phyloP scores from a whole-genome alignment of 768 basidiomycete genomes.

The Mycena metata region DNA sequence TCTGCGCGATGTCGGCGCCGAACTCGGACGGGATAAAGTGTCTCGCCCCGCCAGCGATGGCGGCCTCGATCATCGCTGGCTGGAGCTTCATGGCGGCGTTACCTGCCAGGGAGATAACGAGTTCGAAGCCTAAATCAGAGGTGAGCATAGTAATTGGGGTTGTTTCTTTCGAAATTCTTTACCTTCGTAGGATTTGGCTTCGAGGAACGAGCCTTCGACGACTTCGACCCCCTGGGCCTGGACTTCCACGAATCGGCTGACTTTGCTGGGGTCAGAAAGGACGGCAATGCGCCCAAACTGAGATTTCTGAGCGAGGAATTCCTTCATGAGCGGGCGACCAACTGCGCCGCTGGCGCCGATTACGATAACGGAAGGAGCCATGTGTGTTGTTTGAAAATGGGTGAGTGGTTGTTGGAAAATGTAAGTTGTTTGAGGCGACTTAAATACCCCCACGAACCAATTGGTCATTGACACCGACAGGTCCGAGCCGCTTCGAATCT shows the following conservation, averaged over 20 bases:
- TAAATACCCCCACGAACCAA: no score
- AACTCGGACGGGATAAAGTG: slow-evolving; percentile 25
- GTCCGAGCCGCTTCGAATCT: no score
- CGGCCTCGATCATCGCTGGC: slow-evolving; percentile 23
- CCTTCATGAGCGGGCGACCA: slow-evolving; percentile 18
- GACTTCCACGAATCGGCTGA: background rate
- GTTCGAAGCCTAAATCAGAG: slow-evolving; percentile 13
- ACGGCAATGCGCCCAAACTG: slow-evolving; percentile 19
- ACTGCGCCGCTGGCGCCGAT: slow-evolving; percentile 18
- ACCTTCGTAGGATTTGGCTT: slow-evolving; percentile 22
- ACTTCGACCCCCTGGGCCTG: slow-evolving; percentile 4
- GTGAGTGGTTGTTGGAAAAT: no score
- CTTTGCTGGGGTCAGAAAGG: slow-evolving; percentile 18
- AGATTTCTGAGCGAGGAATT: slow-evolving; percentile 8
- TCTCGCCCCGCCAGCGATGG: slow-evolving; percentile 21
- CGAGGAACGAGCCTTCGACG: slow-evolving; percentile 19
- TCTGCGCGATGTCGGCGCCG: slow-evolving; percentile 6
- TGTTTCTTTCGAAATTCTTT: no score
- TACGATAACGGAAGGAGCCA: slow-evolving; percentile 21
- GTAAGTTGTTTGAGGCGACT: no score
- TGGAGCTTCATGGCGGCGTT: slow-evolving; percentile 20
- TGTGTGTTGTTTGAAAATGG: background rate
- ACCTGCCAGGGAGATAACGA: slow-evolving; percentile 8
- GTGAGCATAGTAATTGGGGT: no score
- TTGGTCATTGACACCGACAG: no score